Evolutionary conservation across 345 rosid genomes (phyloP).

Genomic region (Cochlearia excelsa): DNA sequence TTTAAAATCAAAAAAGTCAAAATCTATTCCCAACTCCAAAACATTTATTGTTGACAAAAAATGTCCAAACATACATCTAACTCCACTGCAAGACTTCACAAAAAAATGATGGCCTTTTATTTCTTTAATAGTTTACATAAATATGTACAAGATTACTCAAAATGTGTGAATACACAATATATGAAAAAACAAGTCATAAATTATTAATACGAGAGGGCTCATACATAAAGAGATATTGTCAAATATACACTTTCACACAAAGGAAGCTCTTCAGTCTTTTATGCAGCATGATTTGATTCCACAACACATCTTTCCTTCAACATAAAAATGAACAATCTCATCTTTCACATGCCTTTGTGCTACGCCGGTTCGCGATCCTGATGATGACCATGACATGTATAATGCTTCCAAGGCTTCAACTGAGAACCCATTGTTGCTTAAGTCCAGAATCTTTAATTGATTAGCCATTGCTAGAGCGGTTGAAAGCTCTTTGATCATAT

Average conservation of each 20-base stretch:
- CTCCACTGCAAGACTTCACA: too few species aligned
- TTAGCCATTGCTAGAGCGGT: constrained; percentile 60
- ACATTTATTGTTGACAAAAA: too few species aligned
- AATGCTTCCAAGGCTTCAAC: constrained; percentile 44
- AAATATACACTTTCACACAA: constrained; percentile 10
- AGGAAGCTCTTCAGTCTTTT: constrained; percentile 44
- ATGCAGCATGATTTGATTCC: constrained; percentile 66
- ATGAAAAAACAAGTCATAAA: too few species aligned
- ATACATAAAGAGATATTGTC: not conserved
- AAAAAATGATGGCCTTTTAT: too few species aligned
- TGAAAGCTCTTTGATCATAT: constrained; percentile 50
- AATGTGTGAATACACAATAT: too few species aligned
- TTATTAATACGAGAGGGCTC: not conserved
- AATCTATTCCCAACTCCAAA: too few species aligned
- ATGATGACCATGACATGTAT: constrained; percentile 71
- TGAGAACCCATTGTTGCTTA: constrained; percentile 72
- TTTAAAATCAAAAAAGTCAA: too few species aligned
- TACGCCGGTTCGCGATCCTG: constrained; percentile 42
- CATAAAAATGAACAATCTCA: constrained; percentile 56
- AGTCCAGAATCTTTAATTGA: constrained; percentile 56
- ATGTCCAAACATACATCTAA: too few species aligned
- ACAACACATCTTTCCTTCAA: constrained; percentile 55
- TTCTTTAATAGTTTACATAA: too few species aligned
- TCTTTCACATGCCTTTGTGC: constrained; percentile 58
- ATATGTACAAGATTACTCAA: too few species aligned